These are phyloP conservation scores for Yarrowia sp. DNA, from an alignment of 805 yeast genomes.

Conservation along the genomic window DNA sequence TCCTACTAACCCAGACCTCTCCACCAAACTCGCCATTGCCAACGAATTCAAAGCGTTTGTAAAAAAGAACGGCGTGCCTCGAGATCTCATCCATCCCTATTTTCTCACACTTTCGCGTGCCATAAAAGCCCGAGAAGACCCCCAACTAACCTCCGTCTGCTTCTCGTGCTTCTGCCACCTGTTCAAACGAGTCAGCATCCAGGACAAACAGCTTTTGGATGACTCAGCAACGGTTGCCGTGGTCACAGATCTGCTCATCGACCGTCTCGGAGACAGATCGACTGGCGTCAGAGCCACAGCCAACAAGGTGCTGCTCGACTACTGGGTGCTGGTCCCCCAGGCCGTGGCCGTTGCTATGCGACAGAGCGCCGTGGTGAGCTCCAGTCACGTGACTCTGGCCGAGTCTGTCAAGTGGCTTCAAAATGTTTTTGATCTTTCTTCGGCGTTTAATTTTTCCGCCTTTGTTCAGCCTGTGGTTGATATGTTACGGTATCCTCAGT, in stretches of 20 bases:
- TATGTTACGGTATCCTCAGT: conserved; percentile 27
- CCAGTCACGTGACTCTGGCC: conserved; percentile 35
- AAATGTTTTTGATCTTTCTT: conserved; percentile 34
- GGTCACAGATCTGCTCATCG: conserved; percentile 35
- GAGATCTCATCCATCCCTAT: not conserved
- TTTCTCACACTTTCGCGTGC: conserved; percentile 23
- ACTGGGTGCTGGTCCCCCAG: conserved; percentile 37
- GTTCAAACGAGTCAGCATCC: conserved; percentile 45
- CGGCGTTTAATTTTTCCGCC: conserved; percentile 32
- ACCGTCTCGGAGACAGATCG: conserved; percentile 36
- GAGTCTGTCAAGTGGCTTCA: conserved; percentile 29
- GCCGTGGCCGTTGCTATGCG: conserved; percentile 34
- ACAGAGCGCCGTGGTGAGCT: conserved; percentile 36
- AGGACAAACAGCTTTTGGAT: conserved; percentile 37
- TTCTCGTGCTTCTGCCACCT: conserved; percentile 47
- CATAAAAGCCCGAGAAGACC: conserved; percentile 26
- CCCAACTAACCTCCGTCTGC: conserved; percentile 33
- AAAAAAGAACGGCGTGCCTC: not conserved
- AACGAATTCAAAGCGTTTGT: conserved; percentile 20
- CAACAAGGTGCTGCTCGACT: conserved; percentile 36
- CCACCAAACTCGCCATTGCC: not conserved
- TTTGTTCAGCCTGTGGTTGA: conserved; percentile 39
- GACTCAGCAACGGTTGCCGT: conserved; percentile 34
- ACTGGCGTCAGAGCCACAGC: conserved; percentile 34
- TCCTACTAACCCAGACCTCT: not conserved